phyloP scores from a whole-genome alignment of 2,329 filamentous ascomycete species.

The Epichloe brachyelytri region DNA sequence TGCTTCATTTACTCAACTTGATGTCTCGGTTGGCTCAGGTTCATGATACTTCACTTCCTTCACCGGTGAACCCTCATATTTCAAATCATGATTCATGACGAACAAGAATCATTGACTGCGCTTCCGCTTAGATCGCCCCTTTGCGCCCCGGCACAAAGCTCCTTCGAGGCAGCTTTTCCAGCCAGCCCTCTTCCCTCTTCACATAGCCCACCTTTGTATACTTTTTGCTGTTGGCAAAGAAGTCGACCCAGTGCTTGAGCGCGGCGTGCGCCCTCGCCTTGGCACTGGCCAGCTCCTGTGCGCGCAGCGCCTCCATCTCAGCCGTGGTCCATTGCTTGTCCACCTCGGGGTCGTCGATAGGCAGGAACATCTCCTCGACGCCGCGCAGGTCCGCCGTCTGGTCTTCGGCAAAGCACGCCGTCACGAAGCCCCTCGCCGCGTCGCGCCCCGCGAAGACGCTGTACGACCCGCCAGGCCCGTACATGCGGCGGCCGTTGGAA shows the following conservation, averaged over 20 bases:
- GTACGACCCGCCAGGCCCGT: slow-evolving; percentile 79
- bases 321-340: slow-evolving; percentile 44
- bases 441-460: slow-evolving; percentile 77
- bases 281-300: slow-evolving; percentile 53
- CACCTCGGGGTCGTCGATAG: slow-evolving; percentile 46
- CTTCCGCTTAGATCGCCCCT: slow-evolving; percentile 40
- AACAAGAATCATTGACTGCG: neutral
- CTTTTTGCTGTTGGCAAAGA: slow-evolving; percentile 69
- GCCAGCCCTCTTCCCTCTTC: slow-evolving; percentile 45
- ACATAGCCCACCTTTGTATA: slow-evolving; percentile 74
- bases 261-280: slow-evolving; percentile 50
- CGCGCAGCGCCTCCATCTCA: slow-evolving; percentile 39
- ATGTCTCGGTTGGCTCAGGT: no score
- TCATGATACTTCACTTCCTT: no score
- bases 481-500: slow-evolving; percentile 51
- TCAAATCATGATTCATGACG: no score
- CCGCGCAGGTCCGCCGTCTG: slow-evolving; percentile 73
- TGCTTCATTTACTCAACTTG: no score
- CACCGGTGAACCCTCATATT: no score
- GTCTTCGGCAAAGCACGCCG: slow-evolving; percentile 84
- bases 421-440: slow-evolving; percentile 79
- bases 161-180: slow-evolving; percentile 48
- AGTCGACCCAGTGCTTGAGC: slow-evolving; percentile 68
- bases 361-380: slow-evolving; percentile 73
- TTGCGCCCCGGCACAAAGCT: slow-evolving; percentile 59